phyloP scores from a whole-genome alignment of 352 stramenopile genomes.

The Phytopythium vexans region DNA sequence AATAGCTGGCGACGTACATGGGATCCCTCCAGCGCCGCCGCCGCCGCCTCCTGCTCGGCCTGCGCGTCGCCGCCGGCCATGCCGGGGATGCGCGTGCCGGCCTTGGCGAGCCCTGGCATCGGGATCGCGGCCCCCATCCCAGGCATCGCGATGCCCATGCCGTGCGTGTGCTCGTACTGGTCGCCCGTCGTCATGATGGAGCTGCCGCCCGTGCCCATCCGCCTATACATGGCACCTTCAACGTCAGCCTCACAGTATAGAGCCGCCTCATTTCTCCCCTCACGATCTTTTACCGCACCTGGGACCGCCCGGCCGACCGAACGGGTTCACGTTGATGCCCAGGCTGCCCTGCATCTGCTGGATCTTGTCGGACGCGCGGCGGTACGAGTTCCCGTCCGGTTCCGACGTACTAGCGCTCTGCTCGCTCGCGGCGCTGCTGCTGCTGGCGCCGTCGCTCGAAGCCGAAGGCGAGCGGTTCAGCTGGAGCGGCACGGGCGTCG shows the following conservation, averaged over 20 bases:
- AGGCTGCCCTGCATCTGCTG: constrained; percentile 75
- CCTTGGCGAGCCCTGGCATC: constrained; percentile 77
- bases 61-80: constrained; percentile 37
- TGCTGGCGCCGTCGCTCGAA: constrained; percentile 6
- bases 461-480: constrained; percentile 18
- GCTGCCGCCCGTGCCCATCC: constrained; percentile 14
- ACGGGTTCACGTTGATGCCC: constrained; percentile 85
- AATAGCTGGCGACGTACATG: constrained; percentile 42
- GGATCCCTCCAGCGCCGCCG: constrained; percentile 40
- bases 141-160: constrained; percentile 74
- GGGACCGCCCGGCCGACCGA: constrained; percentile 42
- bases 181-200: constrained; percentile 86
- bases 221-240: constrained; percentile 1
- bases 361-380: constrained; percentile 51
- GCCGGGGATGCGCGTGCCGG: constrained; percentile 60
- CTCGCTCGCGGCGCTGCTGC: constrained; percentile 12
- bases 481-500: constrained; percentile 18
- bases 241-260: background rate
- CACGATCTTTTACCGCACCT: constrained; percentile 1
- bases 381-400: constrained; percentile 8
- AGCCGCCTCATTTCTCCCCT: background rate
- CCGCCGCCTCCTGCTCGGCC: constrained; percentile 15
- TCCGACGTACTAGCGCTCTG: constrained; percentile 13
- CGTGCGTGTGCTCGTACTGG: constrained; percentile 67
- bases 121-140: constrained; percentile 79